Evolutionary conservation across 495 filamentous ascomycete genomes (phyloP), one percentile per base, ranked within the genome.

Genomic region (Penicillium cataractarum): DNA sequence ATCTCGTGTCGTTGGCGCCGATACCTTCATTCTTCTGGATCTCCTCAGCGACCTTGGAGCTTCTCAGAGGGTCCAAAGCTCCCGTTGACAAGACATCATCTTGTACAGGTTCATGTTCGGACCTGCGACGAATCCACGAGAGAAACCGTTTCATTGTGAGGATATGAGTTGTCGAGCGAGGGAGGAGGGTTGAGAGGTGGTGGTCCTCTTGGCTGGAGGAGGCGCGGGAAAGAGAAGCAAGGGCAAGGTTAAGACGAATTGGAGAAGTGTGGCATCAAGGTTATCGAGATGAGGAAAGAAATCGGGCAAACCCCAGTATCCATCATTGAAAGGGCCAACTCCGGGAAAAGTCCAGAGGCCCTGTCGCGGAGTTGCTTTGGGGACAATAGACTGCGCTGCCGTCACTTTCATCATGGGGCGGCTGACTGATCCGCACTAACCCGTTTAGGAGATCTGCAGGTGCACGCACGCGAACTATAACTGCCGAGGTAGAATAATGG

Each of bases 271-370:
- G 27, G 19, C 15, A 12, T 12, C 17, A 22, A 46, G 19, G 29
- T 21, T 17, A 35, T 19, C 12, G 58, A 32, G 9, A 21, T 13
- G 31, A 32, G 15, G 39, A 26, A 33, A n/a, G 35, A 8, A 29
- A 5, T 44, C 17, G 63, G 13, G 9, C 15, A 46, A 31, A 31
- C n/a, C 29, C 33, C 32, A 53, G 54, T 29, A 27, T 55, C 63
- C 63, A 65, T 65, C 58, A 50, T 62, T 65, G 58, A 61, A 42
- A 65, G 57, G 35, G 54, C 54, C 33, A 56, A 56, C 54, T 35
- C 54, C 54, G 42, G 54, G 31, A 56, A 39, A 21, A 15, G 37
- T 42, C 33, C 33, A 42, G 37, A 35, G 31, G 54, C 24, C 37
- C 54, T 26, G 37, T 56, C 54, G 54, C 54, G 54, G 26, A 39